Evolutionary conservation across 106 monocot genomes (phyloP), one percentile per base, ranked within the genome.

Genomic region (Alisma plantagoaquatica): DNA sequence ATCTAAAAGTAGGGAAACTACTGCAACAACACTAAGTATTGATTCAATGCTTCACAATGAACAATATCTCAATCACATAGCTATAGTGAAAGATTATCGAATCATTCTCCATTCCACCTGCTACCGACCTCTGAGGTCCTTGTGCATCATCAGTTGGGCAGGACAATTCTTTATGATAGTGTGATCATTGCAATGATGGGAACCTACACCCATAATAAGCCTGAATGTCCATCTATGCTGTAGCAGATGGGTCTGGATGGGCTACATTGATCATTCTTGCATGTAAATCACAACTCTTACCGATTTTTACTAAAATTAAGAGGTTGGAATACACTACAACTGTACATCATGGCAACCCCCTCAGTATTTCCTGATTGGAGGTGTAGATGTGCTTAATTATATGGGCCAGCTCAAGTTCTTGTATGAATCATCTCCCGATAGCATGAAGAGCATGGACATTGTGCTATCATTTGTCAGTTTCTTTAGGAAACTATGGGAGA

Each of bases 351-450:
- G 77, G 73, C 82, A 82, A 51, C 46, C 70, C 17, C 82, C 77
- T 2, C 77, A 70, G 43, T 77, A 57, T 59, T 74, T 74, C 27
- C n/a, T 78, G 10, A 18, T 75, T 2, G 74, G 54, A 1, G 61
- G 53, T 5, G 46, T 71, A 0, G 83, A 83, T 19, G 64, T 67
- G 1, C 74, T 83, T 27, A 55, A 18, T 23, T 67, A 63, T 5
- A 59, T 78, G 5, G 70, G 66, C 4, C 83, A 74, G 41, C 53
- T 78, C 0, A 70, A 78, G 67, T 83, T 83, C 53, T 83, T 83
- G 62, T 69, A 77, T n/a, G 74, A 66, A 3, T 62, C 77, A 33
- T 60, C 61, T 0, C 82, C 82, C 0, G 63, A 68, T 25, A 33
- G 38, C 3, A 77, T 83, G 83, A 83, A 51, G 49, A 78, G 70